phyloP scores from a whole-genome alignment of 352 stramenopile genomes.

The Globisporangium yorkense region DNA sequence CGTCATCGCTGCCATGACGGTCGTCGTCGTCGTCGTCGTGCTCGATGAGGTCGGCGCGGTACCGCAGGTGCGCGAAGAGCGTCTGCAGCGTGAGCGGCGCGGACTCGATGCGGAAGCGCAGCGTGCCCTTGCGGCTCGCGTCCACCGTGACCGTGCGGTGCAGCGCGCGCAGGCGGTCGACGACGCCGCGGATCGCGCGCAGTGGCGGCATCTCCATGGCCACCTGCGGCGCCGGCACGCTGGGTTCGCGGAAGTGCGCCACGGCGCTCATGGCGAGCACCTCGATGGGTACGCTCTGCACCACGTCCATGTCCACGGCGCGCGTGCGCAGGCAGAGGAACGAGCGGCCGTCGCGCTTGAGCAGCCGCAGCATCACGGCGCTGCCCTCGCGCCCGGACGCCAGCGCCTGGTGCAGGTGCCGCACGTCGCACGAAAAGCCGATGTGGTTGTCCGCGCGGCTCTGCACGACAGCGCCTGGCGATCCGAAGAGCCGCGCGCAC shows the following conservation, averaged over 20 bases:
- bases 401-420: slow-evolving; percentile 67
- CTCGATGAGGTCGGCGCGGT: slow-evolving; percentile 69
- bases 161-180: slow-evolving; percentile 69
- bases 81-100: slow-evolving; percentile 67
- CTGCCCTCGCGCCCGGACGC: slow-evolving; percentile 71
- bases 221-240: slow-evolving; percentile 67
- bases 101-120: slow-evolving; percentile 68
- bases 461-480: slow-evolving; percentile 51
- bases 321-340: slow-evolving; percentile 69
- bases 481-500: slow-evolving; percentile 55
- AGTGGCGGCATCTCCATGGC: slow-evolving; percentile 79
- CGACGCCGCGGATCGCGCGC: slow-evolving; percentile 50
- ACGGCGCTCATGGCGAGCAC: slow-evolving; percentile 71
- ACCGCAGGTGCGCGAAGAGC: slow-evolving; percentile 65
- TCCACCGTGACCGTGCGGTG: slow-evolving; percentile 74
- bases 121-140: slow-evolving; percentile 59
- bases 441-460: slow-evolving; percentile 78
- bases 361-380: slow-evolving; percentile 75
- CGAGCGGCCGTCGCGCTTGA: slow-evolving; percentile 70
- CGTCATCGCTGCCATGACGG: slow-evolving; percentile 3
- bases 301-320: slow-evolving; percentile 80
- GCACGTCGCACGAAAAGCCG: slow-evolving; percentile 68
- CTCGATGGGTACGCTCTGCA: slow-evolving; percentile 80
- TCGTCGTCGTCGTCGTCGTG: slow-evolving; percentile 25
- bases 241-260: slow-evolving; percentile 72